A percentile compares a stretch with the other conserved stretches of the same genome.
Evolutionary conservation across 140 eudicot genomes (phyloP).

Genomic region (Bidens hawaiensis): DNA sequence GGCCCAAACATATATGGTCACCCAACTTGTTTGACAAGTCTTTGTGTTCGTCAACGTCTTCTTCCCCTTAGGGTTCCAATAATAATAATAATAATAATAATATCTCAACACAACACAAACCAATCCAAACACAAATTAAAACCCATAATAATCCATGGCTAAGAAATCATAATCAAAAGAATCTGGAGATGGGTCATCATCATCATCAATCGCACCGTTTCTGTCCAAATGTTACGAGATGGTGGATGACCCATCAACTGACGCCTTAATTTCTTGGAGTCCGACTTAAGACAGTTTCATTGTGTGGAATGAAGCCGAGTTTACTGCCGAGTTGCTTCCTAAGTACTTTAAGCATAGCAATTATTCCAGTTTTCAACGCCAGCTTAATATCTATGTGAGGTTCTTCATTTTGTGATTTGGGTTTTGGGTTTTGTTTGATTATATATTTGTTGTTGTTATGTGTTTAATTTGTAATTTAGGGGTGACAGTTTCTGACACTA

Average conservation of each 20-base stretch:
- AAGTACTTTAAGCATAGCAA: constrained; percentile 81
- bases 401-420: not conserved
- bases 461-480: too few relatives aligned
- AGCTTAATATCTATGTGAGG: constrained; percentile 78
- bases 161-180: constrained; percentile 50
- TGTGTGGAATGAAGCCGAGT: constrained; percentile 57
- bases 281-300: constrained; percentile 51
- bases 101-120: not conserved
- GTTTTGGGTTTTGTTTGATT: too few relatives aligned
- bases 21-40: constrained; percentile 12
- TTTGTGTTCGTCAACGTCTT: constrained; percentile 18
- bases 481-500: too few relatives aligned
- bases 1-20: not conserved
- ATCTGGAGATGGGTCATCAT: constrained; percentile 38
- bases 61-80: constrained; percentile 23
- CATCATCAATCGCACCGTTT: constrained; percentile 56
- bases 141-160: constrained; percentile 41
- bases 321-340: constrained; percentile 66
- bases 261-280: constrained; percentile 67
- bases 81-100: not conserved
- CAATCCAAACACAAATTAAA: not conserved
- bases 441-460: too few relatives aligned
- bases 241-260: constrained; percentile 66
- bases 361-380: constrained; percentile 73
- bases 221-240: constrained; percentile 78